Percentiles rank a stretch among this genome's conserved stretches.
Conservation (phyloP, 2,329 filamentous ascomycete genomes). For the Aspergillus fumigatiaffinis region DNA sequence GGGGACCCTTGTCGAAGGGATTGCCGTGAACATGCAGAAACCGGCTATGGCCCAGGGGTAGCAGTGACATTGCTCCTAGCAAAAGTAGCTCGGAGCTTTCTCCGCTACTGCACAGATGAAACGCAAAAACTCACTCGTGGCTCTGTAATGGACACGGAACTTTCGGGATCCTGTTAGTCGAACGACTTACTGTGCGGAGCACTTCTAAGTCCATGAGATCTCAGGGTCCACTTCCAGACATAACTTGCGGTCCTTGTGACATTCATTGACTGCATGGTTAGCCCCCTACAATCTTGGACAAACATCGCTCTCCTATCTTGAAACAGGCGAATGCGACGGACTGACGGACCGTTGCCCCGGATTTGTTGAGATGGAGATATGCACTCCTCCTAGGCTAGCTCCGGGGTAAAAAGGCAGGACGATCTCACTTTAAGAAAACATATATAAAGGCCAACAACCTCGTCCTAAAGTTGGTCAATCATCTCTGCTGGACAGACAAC, state of each 20-base stretch:
- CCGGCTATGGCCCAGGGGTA: background rate
- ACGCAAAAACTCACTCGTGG: slow-evolving; percentile 1
- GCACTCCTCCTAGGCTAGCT: slow-evolving; percentile 7
- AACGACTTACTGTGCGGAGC: background rate
- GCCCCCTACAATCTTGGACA: background rate
- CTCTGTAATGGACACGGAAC: background rate
- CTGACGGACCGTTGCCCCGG: slow-evolving; percentile 13
- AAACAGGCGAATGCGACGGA: slow-evolving; percentile 13
- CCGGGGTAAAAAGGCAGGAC: background rate
- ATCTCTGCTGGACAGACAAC: slow-evolving; percentile 27
- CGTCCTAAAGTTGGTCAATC: slow-evolving; percentile 8
- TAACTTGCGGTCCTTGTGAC: background rate
- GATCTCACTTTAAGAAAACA: background rate
- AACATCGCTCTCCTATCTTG: slow-evolving; percentile 7
- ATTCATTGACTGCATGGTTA: background rate
- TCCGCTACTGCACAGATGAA: slow-evolving; percentile 9
- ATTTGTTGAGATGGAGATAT: background rate
- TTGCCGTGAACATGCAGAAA: background rate
- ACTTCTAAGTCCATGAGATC: slow-evolving; percentile 1
- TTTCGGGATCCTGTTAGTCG: background rate
- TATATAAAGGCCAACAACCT: slow-evolving; percentile 19
- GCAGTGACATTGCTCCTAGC: slow-evolving; percentile 1
- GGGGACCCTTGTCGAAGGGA: background rate
- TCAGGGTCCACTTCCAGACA: background rate
- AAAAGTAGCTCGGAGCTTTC: slow-evolving; percentile 12